Conservation (phyloP, 2,329 filamentous ascomycete genomes). For the Fusarium lateritium region DNA sequence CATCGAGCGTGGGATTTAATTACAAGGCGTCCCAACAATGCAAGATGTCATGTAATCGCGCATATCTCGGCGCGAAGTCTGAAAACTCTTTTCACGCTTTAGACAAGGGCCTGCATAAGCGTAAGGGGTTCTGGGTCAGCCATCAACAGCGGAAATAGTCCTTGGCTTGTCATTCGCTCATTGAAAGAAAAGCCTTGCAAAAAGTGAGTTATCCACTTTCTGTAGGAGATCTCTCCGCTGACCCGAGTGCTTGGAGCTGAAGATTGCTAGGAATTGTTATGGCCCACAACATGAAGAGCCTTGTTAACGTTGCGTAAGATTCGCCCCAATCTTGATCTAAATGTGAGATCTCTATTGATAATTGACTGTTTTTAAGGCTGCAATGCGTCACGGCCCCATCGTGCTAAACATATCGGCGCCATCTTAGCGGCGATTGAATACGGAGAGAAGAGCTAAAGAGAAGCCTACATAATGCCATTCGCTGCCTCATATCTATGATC, state of each 20-base stretch:
- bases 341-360: neutral
- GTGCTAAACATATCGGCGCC: neutral
- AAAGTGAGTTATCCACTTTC: neutral
- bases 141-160: neutral
- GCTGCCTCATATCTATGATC: too few species aligned
- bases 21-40: neutral
- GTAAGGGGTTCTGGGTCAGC: neutral
- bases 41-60: neutral
- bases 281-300: neutral
- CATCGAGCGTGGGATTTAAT: slow-evolving; percentile 9
- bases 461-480: too few species aligned
- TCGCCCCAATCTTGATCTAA: neutral
- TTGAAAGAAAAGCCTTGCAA: neutral
- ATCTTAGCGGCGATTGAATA: neutral
- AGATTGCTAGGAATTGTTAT: neutral
- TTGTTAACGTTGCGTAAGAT: too few species aligned
- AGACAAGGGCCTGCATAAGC: slow-evolving; percentile 2
- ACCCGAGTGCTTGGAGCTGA: neutral
- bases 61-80: neutral
- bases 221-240: neutral
- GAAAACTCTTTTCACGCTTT: neutral
- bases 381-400: too few species aligned
- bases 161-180: neutral
- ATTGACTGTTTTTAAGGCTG: too few species aligned
- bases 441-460: neutral